Evolutionary conservation across 441 rosid genomes (phyloP), one percentile per base, ranked within the genome.

Genomic region (Pelargonium australe): DNA sequence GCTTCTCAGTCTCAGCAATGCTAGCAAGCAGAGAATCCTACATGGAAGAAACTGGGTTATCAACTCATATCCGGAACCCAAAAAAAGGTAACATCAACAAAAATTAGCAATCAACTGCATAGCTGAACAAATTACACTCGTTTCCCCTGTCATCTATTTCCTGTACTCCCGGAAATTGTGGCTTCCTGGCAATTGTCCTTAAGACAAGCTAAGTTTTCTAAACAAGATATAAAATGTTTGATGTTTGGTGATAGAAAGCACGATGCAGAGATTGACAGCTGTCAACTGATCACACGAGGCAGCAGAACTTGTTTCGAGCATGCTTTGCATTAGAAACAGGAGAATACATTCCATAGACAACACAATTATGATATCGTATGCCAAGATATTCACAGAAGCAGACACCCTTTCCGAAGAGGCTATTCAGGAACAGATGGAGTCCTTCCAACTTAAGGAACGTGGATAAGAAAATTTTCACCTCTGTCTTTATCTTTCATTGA

Each of bases 11-110:
- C 83, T 89, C 91, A 70, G 98, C 95, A 80, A 94, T 88, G 81
- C 88, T 89, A 49, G 91, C 96, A 23, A 94, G 96, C 49, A 94
- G 91, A 76, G 93, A 88, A 79, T 91, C 98, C 98, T 94, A 80
- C 76, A 60, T 19, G 37, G 62, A n/a, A 69, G 65, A 70, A 58
- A 28, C 13, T 28, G 70, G 41, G 28, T 41, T 37, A 78, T 20
- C 44, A 73, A 51, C 45, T 60, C 7, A 16, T 1, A 45, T n/a
- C 19, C 7, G 6, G 31, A 28, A 16, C 23, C 16, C 1, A 47
- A 8, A 16, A 70, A 17, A n/a, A 25, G 44, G 9, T 55, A 7
- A 66, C 7, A 53, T 9, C 25, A 41, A 23, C 20, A 57, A 57
- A 58, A 40, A 31, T 47, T 10, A 7, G 12, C 61, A 6, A 6